Conservation (phyloP, 208 protist species). For the Naegleria fowleri region DNA sequence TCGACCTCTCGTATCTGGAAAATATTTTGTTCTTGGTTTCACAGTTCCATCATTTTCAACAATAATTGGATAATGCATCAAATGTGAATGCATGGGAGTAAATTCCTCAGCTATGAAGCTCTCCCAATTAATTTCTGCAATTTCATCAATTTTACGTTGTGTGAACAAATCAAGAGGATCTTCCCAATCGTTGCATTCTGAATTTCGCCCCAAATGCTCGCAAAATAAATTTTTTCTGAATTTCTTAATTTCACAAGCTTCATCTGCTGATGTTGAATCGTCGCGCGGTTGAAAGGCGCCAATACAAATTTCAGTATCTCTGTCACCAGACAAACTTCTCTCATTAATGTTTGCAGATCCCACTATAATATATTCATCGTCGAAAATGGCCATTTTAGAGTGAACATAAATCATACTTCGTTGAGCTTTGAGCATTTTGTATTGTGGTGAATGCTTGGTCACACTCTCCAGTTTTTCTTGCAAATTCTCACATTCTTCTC, state of each 20-base stretch:
- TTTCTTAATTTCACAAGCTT: not conserved
- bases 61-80: not conserved
- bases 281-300: not conserved
- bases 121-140: not conserved
- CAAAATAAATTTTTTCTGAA: conserved; percentile 9
- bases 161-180: not conserved
- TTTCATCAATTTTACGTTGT: not conserved
- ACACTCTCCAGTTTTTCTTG: not conserved
- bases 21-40: not conserved
- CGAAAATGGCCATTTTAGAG: conserved; percentile 60
- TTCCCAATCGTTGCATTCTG: not conserved
- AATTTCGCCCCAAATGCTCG: not conserved
- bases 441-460: not conserved
- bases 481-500: conserved; percentile 31
- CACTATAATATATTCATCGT: conserved; percentile 55
- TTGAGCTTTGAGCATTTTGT: conserved; percentile 8
- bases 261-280: not conserved
- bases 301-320: conserved; percentile 51
- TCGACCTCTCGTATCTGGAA: not conserved
- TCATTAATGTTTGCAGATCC: conserved; percentile 63
- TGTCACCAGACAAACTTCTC: conserved; percentile 47
- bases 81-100: not conserved
- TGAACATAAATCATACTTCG: conserved; percentile 55
- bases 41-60: not conserved
- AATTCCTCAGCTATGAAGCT: not conserved